phyloP scores from a whole-genome alignment of 768 basidiomycete genomes.

The Amanita pallidorosea region DNA sequence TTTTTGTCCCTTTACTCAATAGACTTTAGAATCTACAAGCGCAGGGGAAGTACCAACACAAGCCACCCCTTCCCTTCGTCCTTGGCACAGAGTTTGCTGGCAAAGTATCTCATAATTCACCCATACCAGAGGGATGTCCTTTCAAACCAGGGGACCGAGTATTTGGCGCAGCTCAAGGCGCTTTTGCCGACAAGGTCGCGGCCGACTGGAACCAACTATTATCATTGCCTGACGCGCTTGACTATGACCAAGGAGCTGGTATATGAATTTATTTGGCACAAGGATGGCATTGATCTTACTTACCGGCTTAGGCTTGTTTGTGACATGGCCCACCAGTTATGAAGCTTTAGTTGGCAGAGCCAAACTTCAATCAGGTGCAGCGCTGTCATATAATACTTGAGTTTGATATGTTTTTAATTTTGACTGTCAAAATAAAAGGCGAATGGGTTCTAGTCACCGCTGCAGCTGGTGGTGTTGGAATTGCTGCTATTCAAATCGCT shows the following conservation, averaged over 20 bases:
- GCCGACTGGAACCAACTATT: slow-evolving; percentile 39
- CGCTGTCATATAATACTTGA: background rate
- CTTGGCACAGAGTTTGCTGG: slow-evolving; percentile 86
- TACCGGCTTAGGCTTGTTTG: slow-evolving; percentile 45
- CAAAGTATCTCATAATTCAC: slow-evolving; percentile 52
- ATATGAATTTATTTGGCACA: slow-evolving; percentile 10
- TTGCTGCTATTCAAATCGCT: slow-evolving; percentile 86
- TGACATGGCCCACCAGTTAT: slow-evolving; percentile 94
- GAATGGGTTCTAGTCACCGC: slow-evolving; percentile 93
- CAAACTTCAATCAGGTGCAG: slow-evolving; percentile 59
- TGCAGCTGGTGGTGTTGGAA: slow-evolving; percentile 92
- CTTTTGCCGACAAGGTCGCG: slow-evolving; percentile 69
- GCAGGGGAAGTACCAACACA: slow-evolving; percentile 82
- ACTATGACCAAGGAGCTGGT: slow-evolving; percentile 83
- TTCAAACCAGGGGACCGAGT: slow-evolving; percentile 81
- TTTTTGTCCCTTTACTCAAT: background rate
- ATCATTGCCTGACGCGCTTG: slow-evolving; percentile 64
- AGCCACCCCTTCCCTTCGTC: slow-evolving; percentile 78
- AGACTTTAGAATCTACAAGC: slow-evolving; percentile 61
- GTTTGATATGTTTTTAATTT: background rate
- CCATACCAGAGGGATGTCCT: slow-evolving; percentile 69
- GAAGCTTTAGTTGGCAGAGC: slow-evolving; percentile 85
- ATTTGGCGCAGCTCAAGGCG: slow-evolving; percentile 74
- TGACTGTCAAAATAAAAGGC: slow-evolving; percentile 26
- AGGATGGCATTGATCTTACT: background rate